Evolutionary conservation across 2,329 filamentous ascomycete genomes (phyloP).

Genomic region (Aspergillus neotritici): DNA sequence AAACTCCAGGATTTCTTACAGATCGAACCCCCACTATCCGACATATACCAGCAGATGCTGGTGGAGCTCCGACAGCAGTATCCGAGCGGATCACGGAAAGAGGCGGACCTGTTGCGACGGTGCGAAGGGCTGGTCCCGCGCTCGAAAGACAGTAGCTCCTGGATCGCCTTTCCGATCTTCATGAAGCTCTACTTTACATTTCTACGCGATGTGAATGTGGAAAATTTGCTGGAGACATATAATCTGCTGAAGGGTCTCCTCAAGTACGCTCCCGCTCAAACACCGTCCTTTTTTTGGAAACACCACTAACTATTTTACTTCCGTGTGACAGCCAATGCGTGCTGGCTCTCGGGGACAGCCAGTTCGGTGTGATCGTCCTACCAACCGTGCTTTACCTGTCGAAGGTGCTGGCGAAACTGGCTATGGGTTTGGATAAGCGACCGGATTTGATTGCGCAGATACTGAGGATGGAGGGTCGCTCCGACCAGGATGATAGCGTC

Average conservation of each 20-base stretch:
- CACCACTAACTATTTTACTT: slow-evolving; percentile 4
- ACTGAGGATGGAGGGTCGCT: slow-evolving; percentile 34
- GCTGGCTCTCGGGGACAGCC: slow-evolving; percentile 71
- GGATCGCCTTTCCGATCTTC: slow-evolving; percentile 73
- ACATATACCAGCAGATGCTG: slow-evolving; percentile 63
- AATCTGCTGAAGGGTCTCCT: slow-evolving; percentile 66
- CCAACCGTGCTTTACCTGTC: slow-evolving; percentile 79
- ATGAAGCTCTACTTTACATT: slow-evolving; percentile 76
- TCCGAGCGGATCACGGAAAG: slow-evolving; percentile 43
- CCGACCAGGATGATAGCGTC: slow-evolving; percentile 55
- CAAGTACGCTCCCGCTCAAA: slow-evolving; percentile 52
- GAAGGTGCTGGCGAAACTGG: slow-evolving; percentile 71
- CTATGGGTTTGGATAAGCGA: slow-evolving; percentile 74
- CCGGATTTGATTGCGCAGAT: slow-evolving; percentile 70
- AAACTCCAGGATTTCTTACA: slow-evolving; percentile 65
- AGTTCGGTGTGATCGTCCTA: slow-evolving; percentile 74
- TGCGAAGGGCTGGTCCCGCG: slow-evolving; percentile 61
- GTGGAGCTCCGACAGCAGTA: slow-evolving; percentile 60
- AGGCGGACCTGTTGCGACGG: slow-evolving; percentile 52
- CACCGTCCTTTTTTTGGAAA: not conserved
- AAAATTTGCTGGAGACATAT: slow-evolving; percentile 69
- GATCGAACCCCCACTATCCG: slow-evolving; percentile 65
- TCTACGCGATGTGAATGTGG: slow-evolving; percentile 71
- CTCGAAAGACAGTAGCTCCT: slow-evolving; percentile 60
- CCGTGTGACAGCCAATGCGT: slow-evolving; percentile 62